Conservation (phyloP, 805 yeast genomes). For the Barnettozyma salicaria region DNA sequence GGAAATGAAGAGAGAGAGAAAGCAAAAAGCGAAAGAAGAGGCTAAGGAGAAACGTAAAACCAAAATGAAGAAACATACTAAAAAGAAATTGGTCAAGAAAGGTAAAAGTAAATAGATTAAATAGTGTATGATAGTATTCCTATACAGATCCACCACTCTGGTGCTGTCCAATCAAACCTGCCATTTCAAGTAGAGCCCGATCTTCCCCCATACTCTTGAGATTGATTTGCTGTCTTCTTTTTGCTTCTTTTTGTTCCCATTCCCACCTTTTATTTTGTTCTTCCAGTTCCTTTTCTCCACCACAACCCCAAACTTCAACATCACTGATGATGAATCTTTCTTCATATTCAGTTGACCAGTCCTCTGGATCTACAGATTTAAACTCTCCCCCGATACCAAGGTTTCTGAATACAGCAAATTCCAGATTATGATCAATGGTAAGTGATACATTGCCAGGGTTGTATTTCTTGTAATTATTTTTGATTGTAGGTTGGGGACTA, state of each 20-base stretch:
- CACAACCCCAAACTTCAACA: slow-evolving; percentile 90
- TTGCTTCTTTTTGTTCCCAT: slow-evolving; percentile 87
- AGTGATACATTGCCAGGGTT: slow-evolving; percentile 74
- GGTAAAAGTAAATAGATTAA: slow-evolving; percentile 31
- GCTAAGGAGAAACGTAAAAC: slow-evolving; percentile 74
- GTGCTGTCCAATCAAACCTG: slow-evolving; percentile 49
- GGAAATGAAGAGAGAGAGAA: slow-evolving; percentile 68
- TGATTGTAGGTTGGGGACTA: slow-evolving; percentile 52
- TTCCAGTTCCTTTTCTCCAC: slow-evolving; percentile 67
- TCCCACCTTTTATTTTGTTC: slow-evolving; percentile 78
- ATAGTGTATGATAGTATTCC: slow-evolving; percentile 1
- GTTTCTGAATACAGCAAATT: slow-evolving; percentile 76
- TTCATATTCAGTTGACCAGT: slow-evolving; percentile 43
- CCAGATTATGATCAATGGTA: slow-evolving; percentile 71
- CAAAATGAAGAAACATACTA: slow-evolving; percentile 77
- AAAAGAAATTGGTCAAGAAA: slow-evolving; percentile 67
- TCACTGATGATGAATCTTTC: slow-evolving; percentile 65
- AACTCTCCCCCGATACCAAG: slow-evolving; percentile 50
- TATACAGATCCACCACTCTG: slow-evolving; percentile 45
- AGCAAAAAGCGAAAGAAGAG: slow-evolving; percentile 69
- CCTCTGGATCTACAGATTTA: slow-evolving; percentile 28
- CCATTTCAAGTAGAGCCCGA: slow-evolving; percentile 81
- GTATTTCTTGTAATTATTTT: slow-evolving; percentile 39
- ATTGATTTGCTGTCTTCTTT: slow-evolving; percentile 68
- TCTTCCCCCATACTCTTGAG: slow-evolving; percentile 68